These are phyloP conservation scores for Tuctoria greenei DNA, from an alignment of 176 grass and related monocot species.

Conservation along the genomic window DNA sequence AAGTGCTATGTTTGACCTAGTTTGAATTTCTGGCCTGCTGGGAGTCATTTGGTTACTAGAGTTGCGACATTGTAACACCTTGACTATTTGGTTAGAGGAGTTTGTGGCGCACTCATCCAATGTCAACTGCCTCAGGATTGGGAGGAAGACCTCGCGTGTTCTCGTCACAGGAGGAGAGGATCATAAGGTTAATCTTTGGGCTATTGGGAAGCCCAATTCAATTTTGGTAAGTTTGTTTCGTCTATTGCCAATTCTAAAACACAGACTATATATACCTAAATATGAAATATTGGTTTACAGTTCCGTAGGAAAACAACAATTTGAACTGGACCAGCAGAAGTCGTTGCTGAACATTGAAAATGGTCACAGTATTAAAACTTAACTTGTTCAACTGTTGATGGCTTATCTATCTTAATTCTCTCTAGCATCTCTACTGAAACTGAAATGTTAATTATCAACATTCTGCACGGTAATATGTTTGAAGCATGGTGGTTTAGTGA, in stretches of 20 bases:
- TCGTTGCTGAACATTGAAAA: constrained; percentile 1
- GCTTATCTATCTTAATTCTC: constrained; percentile 1
- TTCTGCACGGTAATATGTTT: neutral
- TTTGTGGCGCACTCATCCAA: constrained; percentile 97
- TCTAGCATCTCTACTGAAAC: constrained; percentile 7
- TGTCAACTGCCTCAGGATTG: constrained; percentile 99
- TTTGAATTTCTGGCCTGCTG: neutral
- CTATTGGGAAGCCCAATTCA: constrained; percentile 94
- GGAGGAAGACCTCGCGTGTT: constrained; percentile 86
- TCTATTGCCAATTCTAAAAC: neutral
- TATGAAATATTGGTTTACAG: neutral
- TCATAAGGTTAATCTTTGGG: constrained; percentile 94
- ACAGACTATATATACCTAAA: too few relatives aligned
- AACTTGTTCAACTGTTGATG: constrained; percentile 6
- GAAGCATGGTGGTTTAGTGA: neutral
- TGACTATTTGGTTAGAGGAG: constrained; percentile 78
- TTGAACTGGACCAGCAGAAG: neutral
- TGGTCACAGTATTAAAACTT: neutral
- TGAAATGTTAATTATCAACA: constrained; percentile 21
- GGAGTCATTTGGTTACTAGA: constrained; percentile 12
- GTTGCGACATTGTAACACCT: constrained; percentile 42
- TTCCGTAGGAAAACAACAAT: neutral
- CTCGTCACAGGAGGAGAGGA: constrained; percentile 96
- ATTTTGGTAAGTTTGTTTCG: constrained; percentile 63
- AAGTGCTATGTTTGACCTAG: neutral